Evolutionary conservation across 2,329 filamentous ascomycete species (phyloP), one percentile per base, ranked within the genome.

Genomic region (Bipolaris gigantea): DNA sequence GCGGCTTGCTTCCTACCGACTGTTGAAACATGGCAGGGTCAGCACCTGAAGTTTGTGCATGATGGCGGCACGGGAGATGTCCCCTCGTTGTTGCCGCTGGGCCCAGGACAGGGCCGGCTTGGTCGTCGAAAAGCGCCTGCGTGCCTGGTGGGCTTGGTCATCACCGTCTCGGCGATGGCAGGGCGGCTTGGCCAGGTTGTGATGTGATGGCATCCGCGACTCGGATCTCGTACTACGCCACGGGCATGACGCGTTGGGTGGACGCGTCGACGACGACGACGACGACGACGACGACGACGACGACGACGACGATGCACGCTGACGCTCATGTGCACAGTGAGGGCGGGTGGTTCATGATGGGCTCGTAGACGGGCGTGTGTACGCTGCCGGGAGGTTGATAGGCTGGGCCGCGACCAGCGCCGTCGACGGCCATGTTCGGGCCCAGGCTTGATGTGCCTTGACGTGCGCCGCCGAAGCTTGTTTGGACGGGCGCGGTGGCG

Each of bases 401-500:
- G 27, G 27, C 27, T 30, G 27, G 3, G 10, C 27, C 10, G 10
- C 27, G 4, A 10, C 9, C 25, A 27, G 25, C 25, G 25, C 4
- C 25, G 25, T 27, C 25, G 9, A 30, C 4, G 27, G 27, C 27
- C 27, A 30, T 30, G 11, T 16, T 40, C 38, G 25, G 38, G 38
- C 38, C 19, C 36, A 51, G 13, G 21, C 34, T 51, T 51, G 41
- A 23, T 51, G 21, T 46, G 41, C 16, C 19, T 30, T 51, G 49
- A 40, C 42, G 38, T 34, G 36, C 35, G 35, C 43, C 49, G 36
- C 27, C 34, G 38, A 53, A 50, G 50, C 50, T 53, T 50, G 46
- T 30, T 50, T 33, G 19, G 18, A 44, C 27, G 32, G 50, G 27
- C 4, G 30, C 39, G 33, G 16, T 30, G 23, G 6, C 18, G 23